Base-by-base conservation (phyloP, 164 flowering plant species). In the Berberis vulgaris region DNA sequence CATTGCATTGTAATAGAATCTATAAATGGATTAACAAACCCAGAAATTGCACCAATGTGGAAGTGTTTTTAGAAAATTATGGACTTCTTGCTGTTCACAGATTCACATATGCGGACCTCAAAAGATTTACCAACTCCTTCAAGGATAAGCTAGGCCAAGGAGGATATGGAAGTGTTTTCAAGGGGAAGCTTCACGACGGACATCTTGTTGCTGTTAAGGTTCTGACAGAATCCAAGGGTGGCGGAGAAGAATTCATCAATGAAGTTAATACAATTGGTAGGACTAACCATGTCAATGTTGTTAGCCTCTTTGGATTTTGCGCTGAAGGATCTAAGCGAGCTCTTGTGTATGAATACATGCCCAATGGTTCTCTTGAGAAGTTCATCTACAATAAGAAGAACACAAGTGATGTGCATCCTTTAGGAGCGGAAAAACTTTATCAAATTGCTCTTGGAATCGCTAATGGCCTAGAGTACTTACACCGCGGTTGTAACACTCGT, bases 221-320 rank as follows among this genome's bases (percentile, higher is more conserved):
- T 40, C 13, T 55, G 41, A 55, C 13, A 4, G 1, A 4, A 10
- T 55, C 58, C 40, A 55, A 55, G 42, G 41, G 41, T 13, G 38
- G 38, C 38, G 58, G 58, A 55, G 58, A 55, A 55, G 58, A 55
- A 26, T 55, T 55, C 13, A 6, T 55, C 41, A 55, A 55, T 55
- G 58, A 55, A 39, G 42, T 52, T 4, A 26, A 12, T 3, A 52
- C 54, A 7, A 52, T 52, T 52, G 54, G 54, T 11, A 52, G 54
- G 58, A 55, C 58, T 55, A 26, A 26, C 40, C 58, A 55, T 55
- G 58, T 55, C 7, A 55, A 55, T 39, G 58, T 55, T 5, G 58
- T 55, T 26, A 38, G 41, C 8, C 42, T 55, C 3, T 4, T 55
- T 3, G 58, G 58, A 2, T 55, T 55, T 55, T 26, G 58, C 38